Evolutionary conservation across 192 early-diverging fungal species (phyloP), one percentile per base, ranked within the genome.

Genomic region (Entomortierella parvispora): DNA sequence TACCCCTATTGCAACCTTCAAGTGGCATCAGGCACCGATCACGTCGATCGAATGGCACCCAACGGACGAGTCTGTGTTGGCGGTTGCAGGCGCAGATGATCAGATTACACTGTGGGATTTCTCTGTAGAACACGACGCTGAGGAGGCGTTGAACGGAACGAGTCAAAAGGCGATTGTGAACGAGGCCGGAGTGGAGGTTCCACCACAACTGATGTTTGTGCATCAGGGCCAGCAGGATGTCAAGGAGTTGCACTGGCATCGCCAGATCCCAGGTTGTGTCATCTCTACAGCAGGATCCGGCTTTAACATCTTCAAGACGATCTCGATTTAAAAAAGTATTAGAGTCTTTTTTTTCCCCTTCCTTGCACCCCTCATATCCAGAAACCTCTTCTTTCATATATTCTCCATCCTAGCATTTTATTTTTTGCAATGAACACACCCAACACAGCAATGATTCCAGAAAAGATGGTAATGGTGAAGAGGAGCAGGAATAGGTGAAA

Each of bases 241-340:
- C 66, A 99, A 99, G 82, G 97, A 99, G 84, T 56, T 97, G 45
- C 97, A 99, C 81, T 99, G 94, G 94, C 97, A 98, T 72, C 86
- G 84, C 49, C 97, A 99, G 82, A 87, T 93, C 33, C 91, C 95
- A n/a, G 97, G 97, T 32, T 91, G 91, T 55, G 77, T 99, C 5
- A 84, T 94, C 25, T 92, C 90, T 46, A 99, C 97, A 50, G 90
- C 96, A 18, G 83, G 72, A 52, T 81, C 92, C 33, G 97, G 97
- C 22, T 96, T 98, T 80, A 98, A 99, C 79, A 86, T 99, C 44
- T 98, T 97, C 82, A 97, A 98, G 81, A 98, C 97, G n/a, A 96
- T 99, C 56, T 91, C 90, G 12, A 85, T 92, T 29, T 93, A 89
- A 63, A 71, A 28, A 25, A 46, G 40, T n/a, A n/a, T n/a, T n/a